Percentiles rank a stretch among this genome's conserved stretches.
These are phyloP conservation scores for Penicillium sp. DNA, from an alignment of 2,329 filamentous ascomycete species.

Conservation along the genomic window DNA sequence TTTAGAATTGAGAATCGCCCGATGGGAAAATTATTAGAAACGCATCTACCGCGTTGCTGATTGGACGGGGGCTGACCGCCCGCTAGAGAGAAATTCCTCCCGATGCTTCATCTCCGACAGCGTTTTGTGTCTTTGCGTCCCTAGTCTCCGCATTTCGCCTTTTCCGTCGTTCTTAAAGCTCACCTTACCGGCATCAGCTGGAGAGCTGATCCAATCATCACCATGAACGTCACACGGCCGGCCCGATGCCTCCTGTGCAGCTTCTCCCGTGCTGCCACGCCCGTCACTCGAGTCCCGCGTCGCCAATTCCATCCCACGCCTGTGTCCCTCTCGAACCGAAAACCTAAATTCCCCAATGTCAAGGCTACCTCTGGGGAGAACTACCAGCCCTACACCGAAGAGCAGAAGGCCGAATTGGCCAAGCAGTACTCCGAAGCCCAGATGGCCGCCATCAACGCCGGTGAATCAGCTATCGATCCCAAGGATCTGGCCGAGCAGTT, in stretches of 20 bases:
- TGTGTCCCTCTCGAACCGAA: conserved; percentile 38
- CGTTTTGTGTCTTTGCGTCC: conserved; percentile 14
- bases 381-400: conserved; percentile 63
- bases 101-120: conserved; percentile 19
- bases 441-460: conserved; percentile 76
- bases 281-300: conserved; percentile 45
- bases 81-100: conserved; percentile 30
- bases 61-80: conserved; percentile 26
- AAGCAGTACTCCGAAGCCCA: conserved; percentile 78
- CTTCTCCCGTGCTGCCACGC: conserved; percentile 44
- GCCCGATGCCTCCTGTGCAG: conserved; percentile 54
- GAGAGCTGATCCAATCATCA: conserved; percentile 28
- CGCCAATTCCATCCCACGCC: conserved; percentile 53
- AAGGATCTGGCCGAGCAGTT: conserved; percentile 75
- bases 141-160: conserved; percentile 14
- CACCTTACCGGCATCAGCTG: conserved; percentile 22
- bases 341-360: conserved; percentile 42
- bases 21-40: conserved; percentile 28
- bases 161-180: conserved; percentile 14
- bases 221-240: conserved; percentile 53
- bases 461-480: conserved; percentile 73
- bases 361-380: conserved; percentile 36
- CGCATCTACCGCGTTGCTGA: conserved; percentile 20
- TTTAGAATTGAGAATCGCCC: conserved; percentile 15
- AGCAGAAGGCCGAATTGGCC: conserved; percentile 64